Evolutionary conservation across 108 stramenopile species (phyloP), one percentile per base, ranked within the genome.

Genomic region (Nitzschia palea): DNA sequence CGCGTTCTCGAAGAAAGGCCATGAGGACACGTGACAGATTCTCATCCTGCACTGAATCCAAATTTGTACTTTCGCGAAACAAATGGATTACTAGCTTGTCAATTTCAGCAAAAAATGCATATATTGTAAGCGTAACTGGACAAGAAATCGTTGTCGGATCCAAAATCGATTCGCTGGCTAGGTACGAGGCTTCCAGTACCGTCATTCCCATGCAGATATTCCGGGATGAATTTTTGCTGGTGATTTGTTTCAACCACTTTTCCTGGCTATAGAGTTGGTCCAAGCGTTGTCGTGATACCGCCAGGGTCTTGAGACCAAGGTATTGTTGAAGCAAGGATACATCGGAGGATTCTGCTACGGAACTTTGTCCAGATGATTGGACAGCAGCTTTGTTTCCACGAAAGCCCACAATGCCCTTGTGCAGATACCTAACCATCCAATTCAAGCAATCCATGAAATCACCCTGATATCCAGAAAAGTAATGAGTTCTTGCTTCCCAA

Each of bases 141-240:
- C 92, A 94, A 4, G 58, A 43, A 22, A 90, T 68, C 20, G 29
- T 30, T 5, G 83, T 74, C 52, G 68, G 30, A 42, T 94, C 89
- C 14, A 86, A 42, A 9, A 58, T 74, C 37, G 74, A 78, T 42
- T 71, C 73, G 67, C 86, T 36, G 4, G 89, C 32, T 14, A 70
- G 79, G 62, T 70, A 89, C 18, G 92, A 94, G 1, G 75, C 75
- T 22, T 86, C 86, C 29, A 92, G 76, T 9, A 83, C 83, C 56
- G 59, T 75, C 59, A 84, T 62, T 9, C 32, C 27, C 4, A n/a
- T 35, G 1, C 44, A 28, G 33, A 36, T 22, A 27, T 67, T 40
- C 32, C 30, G 25, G 1, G 55, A 31, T 30, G 44, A 25, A 29
- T 67, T 23, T 32, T 14, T 54, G 15, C n/a, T 37, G 8, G 60